Evolutionary conservation across 768 basidiomycete genomes (phyloP).

Genomic region (Sutorius australiensis): DNA sequence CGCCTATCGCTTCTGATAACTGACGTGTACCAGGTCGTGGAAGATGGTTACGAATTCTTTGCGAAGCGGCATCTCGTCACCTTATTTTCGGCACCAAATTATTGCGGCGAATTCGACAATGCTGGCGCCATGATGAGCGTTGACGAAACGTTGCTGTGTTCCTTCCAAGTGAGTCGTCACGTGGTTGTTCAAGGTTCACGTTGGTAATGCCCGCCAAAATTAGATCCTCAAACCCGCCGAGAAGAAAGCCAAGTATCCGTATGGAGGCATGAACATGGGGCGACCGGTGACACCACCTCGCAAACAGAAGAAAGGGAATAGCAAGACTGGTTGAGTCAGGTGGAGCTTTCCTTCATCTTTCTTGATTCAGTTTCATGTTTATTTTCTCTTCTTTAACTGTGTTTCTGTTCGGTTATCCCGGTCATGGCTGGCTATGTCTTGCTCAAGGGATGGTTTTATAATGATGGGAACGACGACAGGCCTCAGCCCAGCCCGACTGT

Average conservation of each 20-base stretch:
- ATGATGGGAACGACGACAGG: constrained; percentile 18
- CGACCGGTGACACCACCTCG: constrained; percentile 93
- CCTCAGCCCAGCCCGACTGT: constrained; percentile 10
- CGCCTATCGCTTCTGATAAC: constrained; percentile 1
- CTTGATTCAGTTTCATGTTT: constrained; percentile 28
- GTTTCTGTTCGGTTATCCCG: constrained; percentile 23
- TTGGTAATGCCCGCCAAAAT: constrained; percentile 28
- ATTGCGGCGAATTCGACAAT: constrained; percentile 97
- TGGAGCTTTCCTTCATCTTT: constrained; percentile 25
- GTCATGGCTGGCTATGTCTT: constrained; percentile 28
- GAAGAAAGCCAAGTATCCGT: constrained; percentile 94
- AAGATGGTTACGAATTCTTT: constrained; percentile 99
- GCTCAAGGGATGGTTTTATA: constrained; percentile 20
- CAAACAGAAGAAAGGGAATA: constrained; percentile 96
- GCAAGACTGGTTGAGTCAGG: constrained; percentile 51
- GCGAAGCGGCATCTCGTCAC: constrained; percentile 97
- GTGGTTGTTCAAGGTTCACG: neutral
- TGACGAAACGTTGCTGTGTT: constrained; percentile 94
- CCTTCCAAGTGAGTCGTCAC: constrained; percentile 77
- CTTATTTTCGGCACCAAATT: constrained; percentile 94
- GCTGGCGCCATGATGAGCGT: constrained; percentile 99
- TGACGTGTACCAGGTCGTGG: constrained; percentile 68
- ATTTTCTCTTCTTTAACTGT: constrained; percentile 28
- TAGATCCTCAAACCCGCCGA: constrained; percentile 97
- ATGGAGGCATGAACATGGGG: constrained; percentile 82